Evolutionary conservation across 805 yeast genomes (phyloP).

Genomic region (Debaryomyces castellii): DNA sequence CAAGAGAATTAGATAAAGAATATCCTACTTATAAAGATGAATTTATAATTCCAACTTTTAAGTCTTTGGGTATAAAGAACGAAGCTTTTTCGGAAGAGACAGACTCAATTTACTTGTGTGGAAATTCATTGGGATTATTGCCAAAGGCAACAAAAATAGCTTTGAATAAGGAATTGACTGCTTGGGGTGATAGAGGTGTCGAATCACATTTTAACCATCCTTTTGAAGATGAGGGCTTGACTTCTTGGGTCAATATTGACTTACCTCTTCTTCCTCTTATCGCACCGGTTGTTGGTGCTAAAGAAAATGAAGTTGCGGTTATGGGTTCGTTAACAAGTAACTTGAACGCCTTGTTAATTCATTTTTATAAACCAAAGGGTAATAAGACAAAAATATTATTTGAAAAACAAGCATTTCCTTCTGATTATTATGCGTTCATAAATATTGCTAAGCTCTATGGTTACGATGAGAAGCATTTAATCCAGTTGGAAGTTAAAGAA

Average conservation of each 20-base stretch:
- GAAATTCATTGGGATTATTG: conserved; percentile 92
- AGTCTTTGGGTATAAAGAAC: conserved; percentile 51
- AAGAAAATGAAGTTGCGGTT: conserved; percentile 73
- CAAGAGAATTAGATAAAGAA: conserved; percentile 36
- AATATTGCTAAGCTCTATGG: conserved; percentile 70
- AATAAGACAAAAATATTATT: conserved; percentile 67
- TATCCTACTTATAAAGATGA: conserved; percentile 40
- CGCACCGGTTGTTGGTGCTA: conserved; percentile 77
- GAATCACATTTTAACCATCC: conserved; percentile 82
- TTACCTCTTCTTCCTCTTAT: conserved; percentile 68
- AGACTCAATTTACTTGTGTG: conserved; percentile 68
- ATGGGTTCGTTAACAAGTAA: conserved; percentile 87
- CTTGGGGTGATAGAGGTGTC: conserved; percentile 82
- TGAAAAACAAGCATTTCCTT: conserved; percentile 88
- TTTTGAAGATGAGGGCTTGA: conserved; percentile 40
- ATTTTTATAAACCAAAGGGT: conserved; percentile 71
- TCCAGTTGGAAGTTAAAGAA: conserved; percentile 61
- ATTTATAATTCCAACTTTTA: conserved; percentile 68
- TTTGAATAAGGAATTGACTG: conserved; percentile 65
- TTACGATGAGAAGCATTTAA: conserved; percentile 50
- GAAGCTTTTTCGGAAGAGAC: conserved; percentile 11
- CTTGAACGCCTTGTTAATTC: conserved; percentile 67
- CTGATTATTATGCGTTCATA: conserved; percentile 83
- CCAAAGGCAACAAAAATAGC: conserved; percentile 62
- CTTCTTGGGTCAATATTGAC: conserved; percentile 85